Conservation (phyloP, 2,329 filamentous ascomycete genomes). For the Xylariaceae sp. region DNA sequence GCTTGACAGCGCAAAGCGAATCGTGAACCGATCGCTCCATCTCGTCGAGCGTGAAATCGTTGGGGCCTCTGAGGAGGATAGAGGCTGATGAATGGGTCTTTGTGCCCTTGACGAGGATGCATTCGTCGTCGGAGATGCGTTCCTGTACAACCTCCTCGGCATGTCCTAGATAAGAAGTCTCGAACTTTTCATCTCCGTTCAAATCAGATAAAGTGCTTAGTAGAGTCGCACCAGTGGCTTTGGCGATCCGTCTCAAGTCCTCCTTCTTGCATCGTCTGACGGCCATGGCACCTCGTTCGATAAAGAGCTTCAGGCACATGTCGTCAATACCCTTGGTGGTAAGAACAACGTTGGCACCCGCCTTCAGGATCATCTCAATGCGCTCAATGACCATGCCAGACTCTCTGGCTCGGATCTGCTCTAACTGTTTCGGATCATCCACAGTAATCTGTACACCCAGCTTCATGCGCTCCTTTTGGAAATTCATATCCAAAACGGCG, state of each 20-base stretch:
- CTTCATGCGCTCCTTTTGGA: conserved; percentile 99
- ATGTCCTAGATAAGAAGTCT: conserved; percentile 80
- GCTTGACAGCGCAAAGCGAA: conserved; percentile 93
- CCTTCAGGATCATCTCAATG: conserved; percentile 96
- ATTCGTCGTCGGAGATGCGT: conserved; percentile 97
- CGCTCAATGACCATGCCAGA: conserved; percentile 89
- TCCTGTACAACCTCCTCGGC: conserved; percentile 98
- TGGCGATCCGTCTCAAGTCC: conserved; percentile 90
- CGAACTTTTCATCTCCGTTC: conserved; percentile 96
- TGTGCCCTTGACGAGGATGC: conserved; percentile 93
- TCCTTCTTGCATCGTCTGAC: conserved; percentile 98
- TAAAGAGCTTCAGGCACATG: conserved; percentile 86
- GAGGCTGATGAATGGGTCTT: conserved; percentile 93
- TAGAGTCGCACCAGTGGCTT: conserved; percentile 89
- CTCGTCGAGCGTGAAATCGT: conserved; percentile 95
- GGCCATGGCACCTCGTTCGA: conserved; percentile 93
- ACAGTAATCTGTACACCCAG: conserved; percentile 97
- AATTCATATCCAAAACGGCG: conserved; percentile 92
- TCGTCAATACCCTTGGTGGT: conserved; percentile 99
- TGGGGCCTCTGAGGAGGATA: conserved; percentile 90
- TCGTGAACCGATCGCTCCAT: conserved; percentile 99
- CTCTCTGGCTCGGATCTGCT: conserved; percentile 93
- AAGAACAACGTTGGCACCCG: conserved; percentile 90
- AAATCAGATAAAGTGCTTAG: conserved; percentile 92
- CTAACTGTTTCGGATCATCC: conserved; percentile 92